These are phyloP conservation scores for Edaphochlamys debaryana DNA, from an alignment of 139 green algal species.

Conservation along the genomic window DNA sequence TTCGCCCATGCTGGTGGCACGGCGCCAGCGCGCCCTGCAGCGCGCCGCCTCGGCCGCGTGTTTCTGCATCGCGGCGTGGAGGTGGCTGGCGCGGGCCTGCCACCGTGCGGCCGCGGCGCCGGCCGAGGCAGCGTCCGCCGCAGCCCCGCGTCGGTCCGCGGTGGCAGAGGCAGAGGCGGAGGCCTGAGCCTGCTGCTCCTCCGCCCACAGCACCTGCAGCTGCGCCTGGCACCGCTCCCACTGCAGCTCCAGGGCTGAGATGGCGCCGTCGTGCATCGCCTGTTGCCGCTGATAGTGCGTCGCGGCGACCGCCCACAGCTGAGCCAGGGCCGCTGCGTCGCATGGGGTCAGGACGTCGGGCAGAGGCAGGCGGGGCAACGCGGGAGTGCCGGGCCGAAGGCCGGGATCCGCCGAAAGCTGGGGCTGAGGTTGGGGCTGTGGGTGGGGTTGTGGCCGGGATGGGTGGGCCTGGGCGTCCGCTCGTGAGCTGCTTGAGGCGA, in stretches of 20 bases:
- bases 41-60: not conserved
- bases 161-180: not conserved
- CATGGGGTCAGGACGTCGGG: slow-evolving; percentile 6
- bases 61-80: not conserved
- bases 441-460: too few species aligned
- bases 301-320: slow-evolving; percentile 22
- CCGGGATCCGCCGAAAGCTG: too few species aligned
- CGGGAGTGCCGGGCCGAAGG: not conserved
- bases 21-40: not conserved
- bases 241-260: slow-evolving; percentile 1
- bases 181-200: slow-evolving; percentile 10
- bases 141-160: not conserved
- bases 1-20: slow-evolving; percentile 1
- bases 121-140: not conserved
- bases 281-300: slow-evolving; percentile 23
- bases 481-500: too few species aligned
- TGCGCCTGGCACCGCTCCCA: slow-evolving; percentile 11
- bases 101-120: not conserved
- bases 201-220: slow-evolving; percentile 28
- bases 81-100: not conserved
- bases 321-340: not conserved
- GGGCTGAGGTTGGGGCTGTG: too few species aligned
- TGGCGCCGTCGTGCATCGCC: slow-evolving; percentile 4
- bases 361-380: not conserved
- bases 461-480: too few species aligned